Base-by-base conservation (phyloP, 75 land plant genomes). In the Pinus taeda region DNA sequence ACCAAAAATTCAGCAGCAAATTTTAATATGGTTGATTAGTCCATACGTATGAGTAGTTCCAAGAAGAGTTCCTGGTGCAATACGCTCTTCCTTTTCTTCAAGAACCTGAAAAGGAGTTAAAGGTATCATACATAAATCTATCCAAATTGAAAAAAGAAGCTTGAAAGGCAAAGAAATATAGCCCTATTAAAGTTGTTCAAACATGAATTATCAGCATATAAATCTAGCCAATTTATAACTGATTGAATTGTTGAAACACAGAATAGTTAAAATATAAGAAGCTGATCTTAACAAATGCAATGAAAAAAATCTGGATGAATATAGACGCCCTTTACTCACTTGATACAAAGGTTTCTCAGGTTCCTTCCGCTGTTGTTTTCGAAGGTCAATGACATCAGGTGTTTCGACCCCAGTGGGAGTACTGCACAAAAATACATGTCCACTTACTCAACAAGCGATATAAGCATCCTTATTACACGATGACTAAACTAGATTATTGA, bases 331-430 rank as follows among this genome's bases (percentile, higher is more conserved):
- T 15, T 21, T 9, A 81, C 87, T 74, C 72, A 96, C 98, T 64
- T 97, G 99, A 73, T 97, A 97, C 37, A 97, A 85, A 37, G 91
- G 92, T 76, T 83, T 95, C 79, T 97, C 99, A 22, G 98, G 92
- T 75, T 97, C 99, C 81, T 95, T 97, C 76, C 98, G 80, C 74
- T 97, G 95, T 73, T 92, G 88, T 84, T 97, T 97, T 6, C 99
- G 88, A 39, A 97, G 94, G 76, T 97, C 98, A 88, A 97, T 97
- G 33, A 95, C 99, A 89, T 97, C 98, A 75, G 99, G 99, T 30
- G 99, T 95, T 82, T 97, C 99, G 65, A 93, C 99, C 57, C 99
- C 98, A 87, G 98, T 94, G 15, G 98, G 98, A 60, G 99, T 97
- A 78, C 99, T 97, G 88, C 67, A 79, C 30, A 60, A 76, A 78